Conservation (phyloP, 352 stramenopile species). For the Pythium insidiosum region DNA sequence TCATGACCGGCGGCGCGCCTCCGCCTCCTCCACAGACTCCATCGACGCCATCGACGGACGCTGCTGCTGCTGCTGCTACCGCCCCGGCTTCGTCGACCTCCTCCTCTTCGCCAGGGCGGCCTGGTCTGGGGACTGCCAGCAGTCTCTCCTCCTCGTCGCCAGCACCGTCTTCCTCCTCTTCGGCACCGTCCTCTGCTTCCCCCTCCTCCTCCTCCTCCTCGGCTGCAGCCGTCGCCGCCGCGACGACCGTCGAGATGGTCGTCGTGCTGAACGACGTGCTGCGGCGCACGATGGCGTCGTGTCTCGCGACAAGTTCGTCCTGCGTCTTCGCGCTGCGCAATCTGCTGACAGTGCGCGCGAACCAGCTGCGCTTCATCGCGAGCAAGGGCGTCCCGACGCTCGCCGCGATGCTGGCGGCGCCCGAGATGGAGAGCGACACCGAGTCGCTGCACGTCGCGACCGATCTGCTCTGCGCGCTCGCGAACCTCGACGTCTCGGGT, state of each 20-base stretch:
- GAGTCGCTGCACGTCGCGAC: constrained; percentile 40
- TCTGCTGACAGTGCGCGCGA: constrained; percentile 43
- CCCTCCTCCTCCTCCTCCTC: neutral
- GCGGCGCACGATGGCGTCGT: constrained; percentile 48
- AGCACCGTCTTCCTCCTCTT: no score
- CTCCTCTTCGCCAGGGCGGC: neutral
- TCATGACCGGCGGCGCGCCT: constrained; percentile 36
- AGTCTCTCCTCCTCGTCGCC: neutral
- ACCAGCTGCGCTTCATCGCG: constrained; percentile 56
- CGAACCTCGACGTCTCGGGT: constrained; percentile 24
- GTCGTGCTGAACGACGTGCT: constrained; percentile 59
- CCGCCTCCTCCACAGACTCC: neutral
- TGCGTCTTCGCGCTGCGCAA: constrained; percentile 74
- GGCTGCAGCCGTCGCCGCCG: neutral
- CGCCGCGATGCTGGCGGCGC: constrained; percentile 37
- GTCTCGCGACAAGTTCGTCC: constrained; percentile 37
- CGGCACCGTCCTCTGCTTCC: no score
- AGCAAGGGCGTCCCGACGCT: constrained; percentile 58
- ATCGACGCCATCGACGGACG: neutral
- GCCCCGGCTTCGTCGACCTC: neutral
- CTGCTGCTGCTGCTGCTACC: no score
- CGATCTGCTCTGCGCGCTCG: constrained; percentile 62
- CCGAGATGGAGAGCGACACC: constrained; percentile 36
- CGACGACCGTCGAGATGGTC: constrained; percentile 18
- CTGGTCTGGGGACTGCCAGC: no score